Base-by-base conservation (phyloP, 352 stramenopile genomes). In the Phytophthora capsici region DNA sequence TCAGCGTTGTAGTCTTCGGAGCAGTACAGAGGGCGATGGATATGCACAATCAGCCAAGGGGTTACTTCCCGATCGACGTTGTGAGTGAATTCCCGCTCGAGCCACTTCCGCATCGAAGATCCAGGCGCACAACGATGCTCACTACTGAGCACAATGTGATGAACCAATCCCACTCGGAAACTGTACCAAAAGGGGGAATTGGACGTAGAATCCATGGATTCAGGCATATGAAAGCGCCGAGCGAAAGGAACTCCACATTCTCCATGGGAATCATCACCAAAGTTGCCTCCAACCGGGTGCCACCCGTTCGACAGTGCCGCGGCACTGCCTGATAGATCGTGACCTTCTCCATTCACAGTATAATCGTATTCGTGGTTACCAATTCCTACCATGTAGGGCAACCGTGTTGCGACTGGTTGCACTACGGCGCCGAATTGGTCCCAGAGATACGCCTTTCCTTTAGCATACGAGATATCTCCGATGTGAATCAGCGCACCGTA, bases 211-310 rank as follows among this genome's bases (percentile, higher is more conserved):
- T 59, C 47, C 38, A 56, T 65, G 9, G 44, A 40, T 59, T 70
- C 34, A 14, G 78, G 82, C 83, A 94, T 94, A 47, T 67, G 62
- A 77, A 96, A 97, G 16, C 86, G 80, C 22, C 71, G 80, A 9
- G 69, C 57, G 1, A 71, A 80, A 0, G 89, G 84, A 13, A 97
- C 80, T 8, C 90, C 89, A 59, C 91, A 98, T 77, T 98, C 90
- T 22, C 90, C 91, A 26, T 78, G 68, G 32, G 71, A 84, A 65
- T 94, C 79, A 36, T 79, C 71, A n/a, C 54, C 71, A 10, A 61
- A 69, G 34, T 68, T 73, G 19, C 4, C 65, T 6, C 25, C 57
- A 22, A 63, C 38, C 34, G 55, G 49, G 47, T 73, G 44, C 52
- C 53, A 48, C 47, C 60, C 64, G 20, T 60, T 72, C 7, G 30